Evolutionary conservation across 2,329 filamentous ascomycete species (phyloP).

Genomic region (Venturia carpophila): DNA sequence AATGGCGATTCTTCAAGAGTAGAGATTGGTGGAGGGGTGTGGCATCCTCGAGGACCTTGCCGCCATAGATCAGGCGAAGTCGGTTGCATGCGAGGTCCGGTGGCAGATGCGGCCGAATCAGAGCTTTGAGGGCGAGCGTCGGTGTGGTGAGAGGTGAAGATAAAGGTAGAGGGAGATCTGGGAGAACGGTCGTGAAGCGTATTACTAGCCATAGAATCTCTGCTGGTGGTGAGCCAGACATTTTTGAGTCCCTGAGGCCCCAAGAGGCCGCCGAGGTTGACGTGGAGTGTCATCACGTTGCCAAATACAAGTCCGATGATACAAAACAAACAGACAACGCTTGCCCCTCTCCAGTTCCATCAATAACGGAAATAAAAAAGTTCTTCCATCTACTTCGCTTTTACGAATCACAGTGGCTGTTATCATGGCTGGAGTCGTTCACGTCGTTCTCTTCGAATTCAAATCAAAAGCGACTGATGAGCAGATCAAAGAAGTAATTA

Average conservation of each 20-base stretch:
- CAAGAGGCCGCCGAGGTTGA: background rate
- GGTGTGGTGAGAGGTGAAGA: constrained; percentile 60
- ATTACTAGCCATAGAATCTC: constrained; percentile 65
- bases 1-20: constrained; percentile 35
- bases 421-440: constrained; percentile 52
- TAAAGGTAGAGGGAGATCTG: constrained; percentile 76
- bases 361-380: background rate
- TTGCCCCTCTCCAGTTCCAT: background rate
- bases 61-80: constrained; percentile 82
- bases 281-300: background rate
- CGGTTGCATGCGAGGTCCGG: constrained; percentile 55
- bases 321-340: background rate
- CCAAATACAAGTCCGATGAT: background rate
- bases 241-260: background rate
- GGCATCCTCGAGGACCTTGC: constrained; percentile 72
- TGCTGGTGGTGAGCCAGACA: constrained; percentile 26
- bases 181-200: constrained; percentile 79
- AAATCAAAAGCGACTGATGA: constrained; percentile 44
- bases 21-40: constrained; percentile 62
- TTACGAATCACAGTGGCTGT: background rate
- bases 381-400: background rate
- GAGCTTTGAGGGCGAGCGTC: constrained; percentile 69
- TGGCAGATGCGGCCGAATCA: constrained; percentile 66
- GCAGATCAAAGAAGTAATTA: constrained; percentile 48
- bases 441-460: constrained; percentile 62